Evolutionary conservation across 2,329 filamentous ascomycete species (phyloP), one percentile per base, ranked within the genome.

Genomic region (Ascochyta fabae): DNA sequence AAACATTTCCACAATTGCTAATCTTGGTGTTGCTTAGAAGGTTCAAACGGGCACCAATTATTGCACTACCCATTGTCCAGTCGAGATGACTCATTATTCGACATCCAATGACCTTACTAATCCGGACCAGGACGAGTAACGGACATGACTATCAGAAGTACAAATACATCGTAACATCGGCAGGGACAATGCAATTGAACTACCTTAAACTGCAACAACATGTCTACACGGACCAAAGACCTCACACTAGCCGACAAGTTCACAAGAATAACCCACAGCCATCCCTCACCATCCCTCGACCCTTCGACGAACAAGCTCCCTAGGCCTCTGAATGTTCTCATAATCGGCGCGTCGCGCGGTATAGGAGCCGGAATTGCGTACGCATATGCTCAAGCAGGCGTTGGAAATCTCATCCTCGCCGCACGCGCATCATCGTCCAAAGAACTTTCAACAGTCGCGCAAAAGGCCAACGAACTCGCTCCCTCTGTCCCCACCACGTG

Each of bases 271-370:
- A 38, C 15, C 3, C 64, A 70, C 46, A 47, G 41, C 26, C 56
- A 49, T 22, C 57, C 66, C 0, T 47, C 48, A 10, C 6, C 60
- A 2, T 22, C 57, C 4, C 33, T 68, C 10, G 56, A 65, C 29
- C 68, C 66, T 1, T 13, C 46, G 4, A 53, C 34, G 15, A 69
- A 69, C 55, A 60, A 59, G 36, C 53, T 74, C 15, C 44, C 67
- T 0, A 27, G 27, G 4, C 42, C 60, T 5, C 60, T 69, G 45
- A 68, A 60, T 10, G 65, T 73, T n/a, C 67, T 70, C 35, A 59
- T 75, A 3, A 66, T 74, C 34, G 73, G 72, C 3, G 72, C 71
- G 6, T 69, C 71, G 5, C 60, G 65, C 9, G 72, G 73, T 2
- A 72, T 75, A 12, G 72, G 73, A 9, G 66, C 64, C 4, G 51